A percentile compares a stretch with the other conserved stretches of the same genome.
Evolutionary conservation across 169 alveolate species (phyloP).

Genomic region (Plasmodium gallinaceum): DNA sequence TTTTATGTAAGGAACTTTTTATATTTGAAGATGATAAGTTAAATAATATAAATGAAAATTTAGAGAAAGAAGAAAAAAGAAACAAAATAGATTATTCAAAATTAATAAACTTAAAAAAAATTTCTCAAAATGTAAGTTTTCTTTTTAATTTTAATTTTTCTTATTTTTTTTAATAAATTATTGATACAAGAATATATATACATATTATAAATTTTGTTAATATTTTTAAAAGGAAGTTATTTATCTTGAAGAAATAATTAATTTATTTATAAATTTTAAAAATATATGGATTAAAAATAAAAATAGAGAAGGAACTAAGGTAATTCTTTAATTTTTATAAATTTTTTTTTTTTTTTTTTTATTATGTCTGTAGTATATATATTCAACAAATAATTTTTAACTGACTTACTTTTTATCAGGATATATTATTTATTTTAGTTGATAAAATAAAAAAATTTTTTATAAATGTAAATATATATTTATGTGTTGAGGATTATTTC

Average conservation of each 20-base stretch:
- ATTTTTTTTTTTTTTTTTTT: too few species aligned
- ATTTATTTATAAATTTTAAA: conserved; percentile 9
- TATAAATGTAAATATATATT: conserved; percentile 41
- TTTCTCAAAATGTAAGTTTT: conserved; percentile 22
- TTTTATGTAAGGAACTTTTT: conserved; percentile 30
- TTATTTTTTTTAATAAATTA: too few species aligned
- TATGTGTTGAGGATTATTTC: conserved; percentile 62
- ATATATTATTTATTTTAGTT: conserved; percentile 1
- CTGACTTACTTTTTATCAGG: conserved; percentile 1
- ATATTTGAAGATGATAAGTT: conserved; percentile 20
- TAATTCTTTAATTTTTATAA: background rate
- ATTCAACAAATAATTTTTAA: background rate
- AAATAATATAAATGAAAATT: conserved; percentile 3
- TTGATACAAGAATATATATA: background rate
- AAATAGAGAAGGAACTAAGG: conserved; percentile 20
- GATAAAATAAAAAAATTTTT: conserved; percentile 11
- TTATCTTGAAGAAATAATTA: conserved; percentile 24
- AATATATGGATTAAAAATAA: background rate
- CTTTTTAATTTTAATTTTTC: too few species aligned
- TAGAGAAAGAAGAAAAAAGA: conserved; percentile 12
- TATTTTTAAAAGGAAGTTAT: conserved; percentile 22
- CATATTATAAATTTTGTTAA: background rate
- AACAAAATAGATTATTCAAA: conserved; percentile 19
- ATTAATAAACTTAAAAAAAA: conserved; percentile 14
- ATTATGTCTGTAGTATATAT: background rate